phyloP scores from a whole-genome alignment of 1,139 yeast species.

The Yamadazyma pseudoaaseri region DNA sequence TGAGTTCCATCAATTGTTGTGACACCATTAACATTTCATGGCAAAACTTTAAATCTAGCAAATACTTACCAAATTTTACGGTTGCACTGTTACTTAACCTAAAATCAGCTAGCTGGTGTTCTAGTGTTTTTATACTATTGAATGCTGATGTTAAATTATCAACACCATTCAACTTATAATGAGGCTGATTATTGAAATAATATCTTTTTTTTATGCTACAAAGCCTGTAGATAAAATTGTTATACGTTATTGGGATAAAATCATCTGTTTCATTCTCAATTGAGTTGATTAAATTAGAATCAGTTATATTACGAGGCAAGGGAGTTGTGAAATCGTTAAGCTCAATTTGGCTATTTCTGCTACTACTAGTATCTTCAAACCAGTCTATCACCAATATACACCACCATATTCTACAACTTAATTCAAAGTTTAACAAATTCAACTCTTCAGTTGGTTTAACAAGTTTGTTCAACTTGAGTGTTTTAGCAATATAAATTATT shows the following conservation, averaged over 20 bases:
- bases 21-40: conserved; percentile 10
- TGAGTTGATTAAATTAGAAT: conserved; percentile 11
- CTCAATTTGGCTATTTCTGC: conserved; percentile 20
- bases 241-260: conserved; percentile 15
- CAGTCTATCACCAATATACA: conserved; percentile 29
- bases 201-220: conserved; percentile 10
- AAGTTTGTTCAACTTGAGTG: conserved; percentile 21
- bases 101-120: neutral
- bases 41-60: conserved; percentile 5
- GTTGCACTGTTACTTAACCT: neutral
- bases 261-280: conserved; percentile 9
- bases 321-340: conserved; percentile 22
- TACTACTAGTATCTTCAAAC: conserved; percentile 23
- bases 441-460: conserved; percentile 8
- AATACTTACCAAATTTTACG: neutral
- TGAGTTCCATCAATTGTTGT: conserved; percentile 6
- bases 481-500: conserved; percentile 24
- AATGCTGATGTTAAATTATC: conserved; percentile 7
- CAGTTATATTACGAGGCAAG: conserved; percentile 19
- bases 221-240: conserved; percentile 11
- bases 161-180: neutral
- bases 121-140: neutral
- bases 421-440: conserved; percentile 19
- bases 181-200: conserved; percentile 6
- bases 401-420: conserved; percentile 34